phyloP scores from a whole-genome alignment of 805 yeast genomes.

The Yamadazyma philogaea region DNA sequence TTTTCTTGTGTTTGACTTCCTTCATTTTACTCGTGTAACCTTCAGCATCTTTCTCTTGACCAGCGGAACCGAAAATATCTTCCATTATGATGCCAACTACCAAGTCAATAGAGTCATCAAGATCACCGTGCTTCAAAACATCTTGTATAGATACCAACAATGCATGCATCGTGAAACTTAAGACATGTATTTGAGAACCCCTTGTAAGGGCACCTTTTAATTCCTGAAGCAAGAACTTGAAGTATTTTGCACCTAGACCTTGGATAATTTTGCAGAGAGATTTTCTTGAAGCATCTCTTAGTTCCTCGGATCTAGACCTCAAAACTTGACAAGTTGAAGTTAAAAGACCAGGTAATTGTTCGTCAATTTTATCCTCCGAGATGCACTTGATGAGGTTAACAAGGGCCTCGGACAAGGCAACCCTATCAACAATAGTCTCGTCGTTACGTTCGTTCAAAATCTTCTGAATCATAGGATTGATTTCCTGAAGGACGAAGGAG shows the following conservation, averaged over 20 bases:
- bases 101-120: slow-evolving; percentile 61
- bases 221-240: slow-evolving; percentile 74
- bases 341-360: slow-evolving; percentile 74
- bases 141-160: slow-evolving; percentile 54
- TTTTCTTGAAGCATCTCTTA: slow-evolving; percentile 82
- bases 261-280: slow-evolving; percentile 62
- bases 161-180: slow-evolving; percentile 82
- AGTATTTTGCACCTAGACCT: slow-evolving; percentile 68
- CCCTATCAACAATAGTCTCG: slow-evolving; percentile 70
- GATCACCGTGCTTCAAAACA: slow-evolving; percentile 59
- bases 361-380: slow-evolving; percentile 50
- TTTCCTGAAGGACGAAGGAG: slow-evolving; percentile 47
- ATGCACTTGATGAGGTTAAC: slow-evolving; percentile 65
- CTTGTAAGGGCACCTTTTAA: slow-evolving; percentile 72
- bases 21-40: slow-evolving; percentile 82
- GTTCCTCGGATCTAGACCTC: slow-evolving; percentile 78
- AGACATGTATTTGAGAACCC: slow-evolving; percentile 91
- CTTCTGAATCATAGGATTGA: slow-evolving; percentile 61
- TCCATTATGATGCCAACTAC: slow-evolving; percentile 81
- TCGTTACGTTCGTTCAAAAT: slow-evolving; percentile 66
- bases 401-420: slow-evolving; percentile 79
- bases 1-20: slow-evolving; percentile 86
- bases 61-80: slow-evolving; percentile 87
- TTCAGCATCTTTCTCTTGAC: slow-evolving; percentile 92
- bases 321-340: slow-evolving; percentile 87